Conservation (phyloP, 1,139 yeast species). For the Taphrina populina region DNA sequence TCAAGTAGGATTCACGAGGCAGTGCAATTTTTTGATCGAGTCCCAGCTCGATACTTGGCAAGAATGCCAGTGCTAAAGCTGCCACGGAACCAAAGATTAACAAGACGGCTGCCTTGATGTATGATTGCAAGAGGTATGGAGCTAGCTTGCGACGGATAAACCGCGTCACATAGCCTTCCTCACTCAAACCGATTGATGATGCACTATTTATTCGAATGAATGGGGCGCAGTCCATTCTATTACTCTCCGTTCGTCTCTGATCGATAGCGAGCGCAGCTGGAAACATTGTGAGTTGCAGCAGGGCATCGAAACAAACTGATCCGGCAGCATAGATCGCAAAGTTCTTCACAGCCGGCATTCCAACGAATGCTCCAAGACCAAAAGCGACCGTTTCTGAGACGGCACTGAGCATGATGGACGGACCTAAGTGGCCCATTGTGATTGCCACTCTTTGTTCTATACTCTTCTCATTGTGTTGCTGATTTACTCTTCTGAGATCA, state of each 20-base stretch:
- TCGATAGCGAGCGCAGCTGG: slow-evolving; percentile 70
- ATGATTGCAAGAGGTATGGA: slow-evolving; percentile 57
- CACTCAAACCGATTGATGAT: not conserved
- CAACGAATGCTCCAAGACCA: slow-evolving; percentile 71
- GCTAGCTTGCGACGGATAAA: slow-evolving; percentile 52
- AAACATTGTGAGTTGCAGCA: slow-evolving; percentile 78
- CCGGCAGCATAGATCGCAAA: slow-evolving; percentile 90
- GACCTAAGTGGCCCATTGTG: slow-evolving; percentile 74
- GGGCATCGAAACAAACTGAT: slow-evolving; percentile 72
- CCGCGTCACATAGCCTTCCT: slow-evolving; percentile 39
- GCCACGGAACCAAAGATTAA: slow-evolving; percentile 60
- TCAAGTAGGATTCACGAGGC: slow-evolving; percentile 76
- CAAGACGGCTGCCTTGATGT: slow-evolving; percentile 54
- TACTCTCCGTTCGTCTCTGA: slow-evolving; percentile 59
- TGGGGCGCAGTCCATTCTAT: slow-evolving; percentile 58
- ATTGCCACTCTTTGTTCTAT: slow-evolving; percentile 59
- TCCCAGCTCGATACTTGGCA: slow-evolving; percentile 73
- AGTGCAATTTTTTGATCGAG: slow-evolving; percentile 86
- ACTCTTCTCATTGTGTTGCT: slow-evolving; percentile 50
- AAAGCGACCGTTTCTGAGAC: slow-evolving; percentile 75
- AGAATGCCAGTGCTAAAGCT: slow-evolving; percentile 63
- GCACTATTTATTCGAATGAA: slow-evolving; percentile 38
- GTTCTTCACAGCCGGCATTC: slow-evolving; percentile 94
- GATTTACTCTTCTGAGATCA: slow-evolving; percentile 62
- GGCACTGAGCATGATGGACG: slow-evolving; percentile 78